Percentiles rank a stretch among this genome's conserved stretches.
phyloP scores from a whole-genome alignment of 495 filamentous ascomycete genomes.

The Thermothielavioides terrestris region DNA sequence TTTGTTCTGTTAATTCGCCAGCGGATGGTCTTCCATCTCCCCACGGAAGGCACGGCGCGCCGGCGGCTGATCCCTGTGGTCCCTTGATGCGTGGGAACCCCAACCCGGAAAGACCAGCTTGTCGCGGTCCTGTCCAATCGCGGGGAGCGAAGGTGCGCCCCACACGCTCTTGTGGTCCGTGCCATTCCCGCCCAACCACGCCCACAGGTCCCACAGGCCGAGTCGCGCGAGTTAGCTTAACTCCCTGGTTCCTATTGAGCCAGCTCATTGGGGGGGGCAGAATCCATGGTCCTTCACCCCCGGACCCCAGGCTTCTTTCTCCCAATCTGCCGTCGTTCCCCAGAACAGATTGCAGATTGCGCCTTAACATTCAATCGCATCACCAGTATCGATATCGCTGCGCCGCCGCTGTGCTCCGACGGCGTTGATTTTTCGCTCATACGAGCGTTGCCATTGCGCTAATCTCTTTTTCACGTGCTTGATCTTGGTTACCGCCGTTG shows the following conservation, averaged over 20 bases:
- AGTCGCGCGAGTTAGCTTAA: constrained; percentile 20
- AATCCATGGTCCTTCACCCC: constrained; percentile 3
- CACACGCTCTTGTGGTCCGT: constrained; percentile 16
- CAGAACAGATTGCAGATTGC: constrained; percentile 20
- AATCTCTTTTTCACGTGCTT: too few relatives aligned
- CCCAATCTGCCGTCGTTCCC: constrained; percentile 19
- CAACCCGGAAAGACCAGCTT: neutral
- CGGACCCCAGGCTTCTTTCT: constrained; percentile 21
- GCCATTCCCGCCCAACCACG: constrained; percentile 15
- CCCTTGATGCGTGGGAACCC: constrained; percentile 11
- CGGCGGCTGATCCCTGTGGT: constrained; percentile 7
- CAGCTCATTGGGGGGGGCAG: neutral
- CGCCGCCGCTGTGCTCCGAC: constrained; percentile 1
- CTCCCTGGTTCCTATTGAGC: too few relatives aligned
- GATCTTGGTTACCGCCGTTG: too few relatives aligned
- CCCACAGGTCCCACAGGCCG: constrained; percentile 3
- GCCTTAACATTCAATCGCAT: constrained; percentile 19
- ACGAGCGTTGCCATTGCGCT: too few relatives aligned
- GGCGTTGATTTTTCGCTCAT: neutral
- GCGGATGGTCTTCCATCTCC: neutral
- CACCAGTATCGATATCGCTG: constrained; percentile 3
- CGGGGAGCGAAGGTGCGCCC: neutral
- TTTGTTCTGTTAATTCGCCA: neutral
- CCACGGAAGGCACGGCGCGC: constrained; percentile 17
- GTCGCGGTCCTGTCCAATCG: constrained; percentile 7